A percentile compares a stretch with the other conserved stretches of the same genome.
phyloP scores from a whole-genome alignment of 2,329 filamentous ascomycete genomes.

The Monilinia aucupariae region DNA sequence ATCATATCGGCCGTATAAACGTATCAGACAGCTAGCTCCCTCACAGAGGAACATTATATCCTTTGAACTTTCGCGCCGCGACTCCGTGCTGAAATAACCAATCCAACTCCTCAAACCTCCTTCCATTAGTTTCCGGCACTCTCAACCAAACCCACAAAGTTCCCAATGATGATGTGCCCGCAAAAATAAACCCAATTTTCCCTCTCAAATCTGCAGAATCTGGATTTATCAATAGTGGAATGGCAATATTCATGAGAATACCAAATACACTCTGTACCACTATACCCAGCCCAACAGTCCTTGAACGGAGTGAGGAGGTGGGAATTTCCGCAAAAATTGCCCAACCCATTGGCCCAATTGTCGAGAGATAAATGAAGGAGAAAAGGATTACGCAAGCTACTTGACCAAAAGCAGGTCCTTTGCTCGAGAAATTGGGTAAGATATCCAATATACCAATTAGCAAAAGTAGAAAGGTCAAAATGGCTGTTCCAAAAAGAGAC shows the following conservation, averaged over 20 bases:
- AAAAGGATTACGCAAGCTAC: conserved; percentile 14
- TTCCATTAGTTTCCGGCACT: conserved; percentile 12
- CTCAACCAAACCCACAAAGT: conserved; percentile 11
- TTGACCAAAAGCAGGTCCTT: conserved; percentile 9
- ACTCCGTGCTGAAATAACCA: conserved; percentile 11
- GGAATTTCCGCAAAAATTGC: conserved; percentile 16
- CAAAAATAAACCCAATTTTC: conserved; percentile 16
- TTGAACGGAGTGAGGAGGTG: conserved; percentile 3
- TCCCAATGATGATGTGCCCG: background rate
- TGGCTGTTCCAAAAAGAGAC: conserved; percentile 8
- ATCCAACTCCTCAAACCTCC: conserved; percentile 14
- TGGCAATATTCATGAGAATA: conserved; percentile 13
- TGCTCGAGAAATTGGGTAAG: conserved; percentile 12
- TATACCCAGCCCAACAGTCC: conserved; percentile 13
- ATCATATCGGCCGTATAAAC: background rate
- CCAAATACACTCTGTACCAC: conserved; percentile 15
- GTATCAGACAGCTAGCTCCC: too few relatives aligned
- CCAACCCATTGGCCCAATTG: conserved; percentile 14
- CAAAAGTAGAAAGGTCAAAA: conserved; percentile 7
- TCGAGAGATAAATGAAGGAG: conserved; percentile 13
- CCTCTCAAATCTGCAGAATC: conserved; percentile 12
- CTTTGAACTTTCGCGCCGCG: conserved; percentile 12
- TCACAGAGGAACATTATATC: conserved; percentile 8
- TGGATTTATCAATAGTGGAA: conserved; percentile 14
- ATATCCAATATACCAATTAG: conserved; percentile 14